Conservation (phyloP, 225 moss, liverwort and hornwort species). For the Ulota crispa region DNA sequence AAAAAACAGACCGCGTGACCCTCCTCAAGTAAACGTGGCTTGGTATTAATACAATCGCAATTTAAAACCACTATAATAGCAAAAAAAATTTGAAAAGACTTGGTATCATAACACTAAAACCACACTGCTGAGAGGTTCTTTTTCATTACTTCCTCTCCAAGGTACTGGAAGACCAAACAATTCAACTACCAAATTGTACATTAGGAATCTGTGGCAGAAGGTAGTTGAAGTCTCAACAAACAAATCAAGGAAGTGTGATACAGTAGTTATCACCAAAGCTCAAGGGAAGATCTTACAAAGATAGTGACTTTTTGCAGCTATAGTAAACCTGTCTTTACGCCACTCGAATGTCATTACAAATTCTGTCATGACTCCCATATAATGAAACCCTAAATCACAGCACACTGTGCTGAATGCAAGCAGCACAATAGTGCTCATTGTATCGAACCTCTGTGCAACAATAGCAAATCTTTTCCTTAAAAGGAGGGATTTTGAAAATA, state of each 20-base stretch:
- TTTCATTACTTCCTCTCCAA: not conserved
- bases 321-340: not conserved
- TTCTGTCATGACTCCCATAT: not conserved
- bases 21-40: no score
- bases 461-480: not conserved
- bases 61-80: no score
- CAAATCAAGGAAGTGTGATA: not conserved
- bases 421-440: not conserved
- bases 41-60: no score
- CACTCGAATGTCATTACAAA: not conserved
- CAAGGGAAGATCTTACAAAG: not conserved
- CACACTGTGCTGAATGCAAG: not conserved
- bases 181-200: not conserved
- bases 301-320: not conserved
- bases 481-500: not conserved
- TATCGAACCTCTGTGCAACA: not conserved
- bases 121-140: fast-evolving
- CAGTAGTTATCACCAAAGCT: not conserved
- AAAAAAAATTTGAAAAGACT: fast-evolving
- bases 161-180: not conserved
- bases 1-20: no score
- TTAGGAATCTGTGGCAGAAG: not conserved
- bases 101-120: no score
- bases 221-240: not conserved
- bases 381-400: not conserved